Base-by-base conservation (phyloP, 106 monocot species). In the Dioscorea dumetorum region DNA sequence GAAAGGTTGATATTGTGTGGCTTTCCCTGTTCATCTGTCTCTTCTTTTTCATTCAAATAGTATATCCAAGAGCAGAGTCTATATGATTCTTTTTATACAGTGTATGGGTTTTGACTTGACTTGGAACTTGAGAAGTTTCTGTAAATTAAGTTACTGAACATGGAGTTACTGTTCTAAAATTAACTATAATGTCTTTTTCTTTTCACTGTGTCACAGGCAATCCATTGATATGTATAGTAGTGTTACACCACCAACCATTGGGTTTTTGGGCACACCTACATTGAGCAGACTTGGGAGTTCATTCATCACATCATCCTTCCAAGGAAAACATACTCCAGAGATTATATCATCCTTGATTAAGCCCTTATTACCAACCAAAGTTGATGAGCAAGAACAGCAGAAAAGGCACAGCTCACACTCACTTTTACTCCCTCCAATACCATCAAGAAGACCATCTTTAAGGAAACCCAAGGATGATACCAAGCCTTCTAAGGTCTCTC, bases 201-300 rank as follows among this genome's bases (percentile, higher is more conserved):
- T 54, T 76, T 6, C 21, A 24, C 66, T 50, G 71, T 9, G 14
- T 35, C 72, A 6, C 82, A 99, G 99, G 83, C 99, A 90, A 62
- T 99, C 99, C 5, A 99, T 99, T 6, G 93, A 99, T 69, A 90
- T 87, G 66, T 90, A 85, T 67, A 93, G 78, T 13, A 84, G 90
- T 21, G 83, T 99, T 3, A 87, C 93, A 0, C 81, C 93, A 0
- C 82, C 89, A 8, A 81, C 74, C 14, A 89, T 92, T 9, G 77
- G 88, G 24, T 87, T 89, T 64, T 63, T 93, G 22, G 93, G 83
- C 14, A 85, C 88, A 5, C 81, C 94, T 0, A 74, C 79, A 10
- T 68, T 99, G 62, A 83, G 80, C 82, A 84, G 84, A 59, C 71
- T 93, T 12, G 79, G 92, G 48, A 85, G 79, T 67, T 99, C 97